These are phyloP conservation scores for Emericellopsis atlantica DNA, from an alignment of 2,329 filamentous ascomycete species.

Conservation along the genomic window DNA sequence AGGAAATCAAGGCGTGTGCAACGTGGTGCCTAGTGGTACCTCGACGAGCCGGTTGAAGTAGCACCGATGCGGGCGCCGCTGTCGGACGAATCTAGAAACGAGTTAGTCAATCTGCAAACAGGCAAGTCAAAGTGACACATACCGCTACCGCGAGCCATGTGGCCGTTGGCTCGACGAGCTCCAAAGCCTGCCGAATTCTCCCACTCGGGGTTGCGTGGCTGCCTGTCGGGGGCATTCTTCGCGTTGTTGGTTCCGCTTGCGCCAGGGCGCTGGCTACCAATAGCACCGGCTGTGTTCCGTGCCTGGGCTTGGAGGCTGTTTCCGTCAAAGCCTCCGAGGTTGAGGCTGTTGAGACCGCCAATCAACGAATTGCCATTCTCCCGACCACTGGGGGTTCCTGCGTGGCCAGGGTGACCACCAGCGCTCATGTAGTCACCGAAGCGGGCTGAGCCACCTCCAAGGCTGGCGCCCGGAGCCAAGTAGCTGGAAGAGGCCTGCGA, in stretches of 20 bases:
- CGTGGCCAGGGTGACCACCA: slow-evolving; percentile 16
- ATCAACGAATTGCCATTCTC: slow-evolving; percentile 29
- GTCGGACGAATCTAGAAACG: slow-evolving; percentile 26
- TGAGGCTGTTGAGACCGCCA: slow-evolving; percentile 35
- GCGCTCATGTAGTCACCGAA: slow-evolving; percentile 32
- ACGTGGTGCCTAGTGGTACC: slow-evolving; percentile 14
- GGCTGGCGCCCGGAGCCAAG: slow-evolving; percentile 31
- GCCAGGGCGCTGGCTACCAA: slow-evolving; percentile 50
- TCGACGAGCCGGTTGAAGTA: slow-evolving; percentile 18
- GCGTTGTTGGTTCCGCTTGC: slow-evolving; percentile 28
- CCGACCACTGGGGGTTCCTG: slow-evolving; percentile 23
- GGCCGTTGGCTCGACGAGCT: slow-evolving; percentile 44
- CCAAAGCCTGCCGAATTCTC: slow-evolving; percentile 40
- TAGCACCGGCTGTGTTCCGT: slow-evolving; percentile 44
- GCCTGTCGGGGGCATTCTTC: slow-evolving; percentile 42
- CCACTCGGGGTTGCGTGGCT: slow-evolving; percentile 54
- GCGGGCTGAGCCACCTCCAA: slow-evolving; percentile 27
- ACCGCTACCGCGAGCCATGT: slow-evolving; percentile 50
- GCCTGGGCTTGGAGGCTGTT: slow-evolving; percentile 20
- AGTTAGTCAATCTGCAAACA: background rate
- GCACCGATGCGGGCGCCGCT: slow-evolving; percentile 24
- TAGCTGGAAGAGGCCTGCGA: slow-evolving; percentile 79
- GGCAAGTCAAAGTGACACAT: slow-evolving; percentile 14
- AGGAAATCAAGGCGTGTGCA: no score
- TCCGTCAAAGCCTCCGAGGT: slow-evolving; percentile 37